Percentiles rank a stretch among this genome's conserved stretches.
Conservation (phyloP, 306 rosid genomes). For the Medicago truncatula region DNA sequence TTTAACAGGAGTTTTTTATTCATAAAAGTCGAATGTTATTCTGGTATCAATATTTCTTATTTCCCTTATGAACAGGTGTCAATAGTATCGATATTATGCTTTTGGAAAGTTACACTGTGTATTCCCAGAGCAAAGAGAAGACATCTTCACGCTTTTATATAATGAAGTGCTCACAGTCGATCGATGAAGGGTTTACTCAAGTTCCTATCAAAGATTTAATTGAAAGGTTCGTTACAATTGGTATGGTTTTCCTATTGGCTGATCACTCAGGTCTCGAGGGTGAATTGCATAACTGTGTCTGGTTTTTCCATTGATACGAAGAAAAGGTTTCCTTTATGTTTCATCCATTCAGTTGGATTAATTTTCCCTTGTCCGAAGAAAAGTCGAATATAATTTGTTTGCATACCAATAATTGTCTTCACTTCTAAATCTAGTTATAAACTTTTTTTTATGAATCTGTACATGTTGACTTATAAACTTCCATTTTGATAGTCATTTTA, state of each 20-base stretch:
- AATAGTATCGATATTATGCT: constrained; percentile 51
- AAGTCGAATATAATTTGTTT: constrained; percentile 24
- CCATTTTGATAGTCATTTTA: background rate
- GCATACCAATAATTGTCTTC: background rate
- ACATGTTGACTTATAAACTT: background rate
- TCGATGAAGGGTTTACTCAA: constrained; percentile 39
- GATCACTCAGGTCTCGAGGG: constrained; percentile 11
- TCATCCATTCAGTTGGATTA: constrained; percentile 26
- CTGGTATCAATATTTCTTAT: constrained; percentile 25
- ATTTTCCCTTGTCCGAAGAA: constrained; percentile 13
- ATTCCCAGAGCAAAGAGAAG: constrained; percentile 71
- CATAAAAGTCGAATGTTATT: constrained; percentile 26
- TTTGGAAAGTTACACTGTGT: constrained; percentile 65
- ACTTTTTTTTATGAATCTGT: constrained; percentile 30
- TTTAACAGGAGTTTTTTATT: constrained; percentile 25
- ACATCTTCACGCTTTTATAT: constrained; percentile 65
- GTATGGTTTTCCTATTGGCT: background rate
- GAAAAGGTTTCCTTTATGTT: background rate
- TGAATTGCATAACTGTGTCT: constrained; percentile 17
- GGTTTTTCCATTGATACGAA: background rate
- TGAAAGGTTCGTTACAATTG: constrained; percentile 57
- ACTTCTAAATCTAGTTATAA: constrained; percentile 19
- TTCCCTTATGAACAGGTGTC: constrained; percentile 53
- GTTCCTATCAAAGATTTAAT: constrained; percentile 63
- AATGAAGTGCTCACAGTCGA: constrained; percentile 59